A percentile compares a stretch with the other conserved stretches of the same genome.
Conservation (phyloP, 495 filamentous ascomycete genomes). For the Tuber melanosporum region DNA sequence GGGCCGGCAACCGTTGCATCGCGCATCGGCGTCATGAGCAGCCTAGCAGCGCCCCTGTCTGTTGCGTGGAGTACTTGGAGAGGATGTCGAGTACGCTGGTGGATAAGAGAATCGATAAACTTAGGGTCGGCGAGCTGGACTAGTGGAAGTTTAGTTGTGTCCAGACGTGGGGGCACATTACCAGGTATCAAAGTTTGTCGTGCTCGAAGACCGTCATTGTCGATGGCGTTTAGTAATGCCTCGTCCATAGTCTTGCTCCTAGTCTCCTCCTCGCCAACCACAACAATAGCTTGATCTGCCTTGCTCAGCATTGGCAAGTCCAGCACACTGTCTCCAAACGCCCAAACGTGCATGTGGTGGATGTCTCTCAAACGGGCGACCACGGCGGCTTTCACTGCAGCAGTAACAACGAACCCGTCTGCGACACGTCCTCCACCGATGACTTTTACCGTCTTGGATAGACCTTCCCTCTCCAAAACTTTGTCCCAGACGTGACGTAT, state of each 20-base stretch:
- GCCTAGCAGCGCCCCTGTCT: constrained; percentile 46
- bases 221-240: constrained; percentile 47
- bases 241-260: constrained; percentile 57
- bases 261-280: constrained; percentile 50
- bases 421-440: constrained; percentile 53
- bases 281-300: constrained; percentile 54
- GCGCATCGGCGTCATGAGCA: constrained; percentile 56
- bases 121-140: constrained; percentile 42
- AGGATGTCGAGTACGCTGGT: constrained; percentile 18
- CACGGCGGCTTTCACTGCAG: constrained; percentile 50
- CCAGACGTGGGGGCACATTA: constrained; percentile 46
- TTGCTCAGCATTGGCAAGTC: constrained; percentile 51
- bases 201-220: constrained; percentile 44
- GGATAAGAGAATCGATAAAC: constrained; percentile 35
- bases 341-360: constrained; percentile 31
- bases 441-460: constrained; percentile 48
- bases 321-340: constrained; percentile 53
- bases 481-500: constrained; percentile 54
- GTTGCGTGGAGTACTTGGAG: constrained; percentile 48
- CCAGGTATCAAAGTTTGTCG: constrained; percentile 50
- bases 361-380: constrained; percentile 45
- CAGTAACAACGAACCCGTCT: constrained; percentile 52
- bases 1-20: constrained; percentile 49
- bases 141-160: constrained; percentile 47
- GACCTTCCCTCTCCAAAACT: constrained; percentile 48